Evolutionary conservation across 768 basidiomycete genomes (phyloP), one percentile per base, ranked within the genome.

Genomic region (Boletus speciosus): DNA sequence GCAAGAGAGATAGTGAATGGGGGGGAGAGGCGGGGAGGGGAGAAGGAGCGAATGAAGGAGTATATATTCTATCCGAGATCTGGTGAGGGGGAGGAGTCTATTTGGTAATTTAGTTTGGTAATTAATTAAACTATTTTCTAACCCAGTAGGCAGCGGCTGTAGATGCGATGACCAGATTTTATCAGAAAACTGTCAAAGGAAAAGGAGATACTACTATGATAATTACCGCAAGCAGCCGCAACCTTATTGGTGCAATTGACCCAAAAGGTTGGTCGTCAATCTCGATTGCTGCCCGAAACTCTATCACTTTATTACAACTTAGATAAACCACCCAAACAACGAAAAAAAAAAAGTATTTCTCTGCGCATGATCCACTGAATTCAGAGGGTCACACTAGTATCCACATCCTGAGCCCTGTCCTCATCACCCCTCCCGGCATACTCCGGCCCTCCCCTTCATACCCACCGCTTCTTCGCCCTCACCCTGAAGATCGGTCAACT

Each of bases 231-330:
- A 58, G 50, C 61, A 50, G 47, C 56, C 59, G 58, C 61, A 67
- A 69, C 71, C 70, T 70, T 70, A 70, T 70, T 72, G 70, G 71
- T 60, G 71, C 61, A 59, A 59, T 38, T 50, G 71, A 71, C 71
- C 71, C 71, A 73, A 71, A 71, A 71, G 71, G 70, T 49, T 73
- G 66, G 70, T 72, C 61, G 71, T 67, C 68, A 66, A 76, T 76
- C 75, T 75, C 72, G 75, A 74, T 76, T 72, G 45, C 54, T 56
- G 57, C 46, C 64, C 63, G 68, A 69, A 80, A 78, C 74, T 75
- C 78, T 78, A 78, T 75, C 72, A 78, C 78, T 75, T 72, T 78
- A 78, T 72, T 78, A 71, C 78, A 78, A 77, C 76, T 71, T 71
- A 76, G 74, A 73, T 67, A 35, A 47, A 63, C 12, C 57, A 51